phyloP scores from a whole-genome alignment of 2,329 filamentous ascomycete species.

The Ophiocordyceps robertsii region DNA sequence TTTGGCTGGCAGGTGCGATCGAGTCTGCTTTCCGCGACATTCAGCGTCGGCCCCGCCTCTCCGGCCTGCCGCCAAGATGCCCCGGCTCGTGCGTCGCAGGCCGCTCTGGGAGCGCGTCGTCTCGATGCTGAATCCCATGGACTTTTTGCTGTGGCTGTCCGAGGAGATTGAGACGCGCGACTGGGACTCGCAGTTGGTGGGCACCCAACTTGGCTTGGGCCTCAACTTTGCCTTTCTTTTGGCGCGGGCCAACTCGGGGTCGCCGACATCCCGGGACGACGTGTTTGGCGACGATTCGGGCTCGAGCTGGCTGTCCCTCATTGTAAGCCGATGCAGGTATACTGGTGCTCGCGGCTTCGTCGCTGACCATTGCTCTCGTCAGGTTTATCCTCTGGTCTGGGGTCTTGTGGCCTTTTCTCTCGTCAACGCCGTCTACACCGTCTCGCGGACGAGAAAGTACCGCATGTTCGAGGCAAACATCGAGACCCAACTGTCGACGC shows the following conservation, averaged over 20 bases:
- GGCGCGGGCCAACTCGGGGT: constrained; percentile 62
- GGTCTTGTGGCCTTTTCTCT: constrained; percentile 52
- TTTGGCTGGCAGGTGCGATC: no score
- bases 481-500: constrained; percentile 61
- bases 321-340: constrained; percentile 26
- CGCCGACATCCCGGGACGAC: constrained; percentile 50
- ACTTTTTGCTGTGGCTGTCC: constrained; percentile 80
- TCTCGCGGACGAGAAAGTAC: constrained; percentile 72
- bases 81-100: constrained; percentile 68
- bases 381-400: constrained; percentile 63
- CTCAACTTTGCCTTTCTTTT: constrained; percentile 74
- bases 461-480: constrained; percentile 81
- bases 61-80: constrained; percentile 30
- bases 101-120: constrained; percentile 71
- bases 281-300: constrained; percentile 64
- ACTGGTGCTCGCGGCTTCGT: constrained; percentile 6
- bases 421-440: constrained; percentile 68
- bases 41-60: neutral
- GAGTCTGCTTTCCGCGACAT: no score
- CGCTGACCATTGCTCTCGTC: constrained; percentile 2
- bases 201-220: constrained; percentile 58
- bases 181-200: constrained; percentile 73
- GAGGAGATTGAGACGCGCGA: constrained; percentile 87
- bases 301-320: constrained; percentile 49
- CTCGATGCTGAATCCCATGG: constrained; percentile 70